These are phyloP conservation scores for Micractinium sp. DNA, from an alignment of 139 green algal species.

Conservation along the genomic window DNA sequence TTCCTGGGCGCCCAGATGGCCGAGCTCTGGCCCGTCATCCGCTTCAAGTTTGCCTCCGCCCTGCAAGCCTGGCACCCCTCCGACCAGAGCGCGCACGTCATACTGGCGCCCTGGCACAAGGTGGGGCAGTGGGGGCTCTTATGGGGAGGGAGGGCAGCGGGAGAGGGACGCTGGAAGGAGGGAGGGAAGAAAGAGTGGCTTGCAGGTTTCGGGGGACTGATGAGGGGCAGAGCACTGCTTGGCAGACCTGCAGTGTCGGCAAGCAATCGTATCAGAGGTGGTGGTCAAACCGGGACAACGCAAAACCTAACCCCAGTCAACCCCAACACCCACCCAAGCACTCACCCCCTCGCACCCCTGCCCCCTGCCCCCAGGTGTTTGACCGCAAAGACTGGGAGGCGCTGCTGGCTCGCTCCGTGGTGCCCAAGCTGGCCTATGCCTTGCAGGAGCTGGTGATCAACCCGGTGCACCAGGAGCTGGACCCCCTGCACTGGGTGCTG, in stretches of 20 bases:
- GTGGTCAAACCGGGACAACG: too few relatives aligned
- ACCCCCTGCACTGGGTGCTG: conserved; percentile 84
- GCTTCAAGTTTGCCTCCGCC: conserved; percentile 76
- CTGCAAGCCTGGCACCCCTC: conserved; percentile 88
- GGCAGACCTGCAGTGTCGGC: too few relatives aligned
- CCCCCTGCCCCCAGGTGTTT: conserved; percentile 65
- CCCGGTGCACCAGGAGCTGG: conserved; percentile 81
- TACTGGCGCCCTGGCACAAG: conserved; percentile 89
- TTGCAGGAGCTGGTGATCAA: conserved; percentile 84
- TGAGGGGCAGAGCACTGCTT: background rate
- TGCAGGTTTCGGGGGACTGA: background rate
- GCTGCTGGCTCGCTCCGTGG: conserved; percentile 77
- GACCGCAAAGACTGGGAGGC: conserved; percentile 80
- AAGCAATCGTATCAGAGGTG: too few relatives aligned
- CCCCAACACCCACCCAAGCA: background rate
- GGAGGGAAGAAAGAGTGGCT: background rate
- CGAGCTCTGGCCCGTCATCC: conserved; percentile 88
- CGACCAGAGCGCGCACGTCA: conserved; percentile 75
- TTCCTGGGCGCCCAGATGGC: conserved; percentile 76
- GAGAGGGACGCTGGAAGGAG: background rate
- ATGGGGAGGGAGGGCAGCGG: background rate
- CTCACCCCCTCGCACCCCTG: background rate
- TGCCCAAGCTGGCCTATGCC: conserved; percentile 87
- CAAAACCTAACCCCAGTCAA: background rate
- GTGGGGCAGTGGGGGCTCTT: conserved; percentile 33